A percentile compares a stretch with the other conserved stretches of the same genome.
These are phyloP conservation scores for Hamamelis virginiana DNA, from an alignment of 164 flowering plant genomes.

Conservation along the genomic window DNA sequence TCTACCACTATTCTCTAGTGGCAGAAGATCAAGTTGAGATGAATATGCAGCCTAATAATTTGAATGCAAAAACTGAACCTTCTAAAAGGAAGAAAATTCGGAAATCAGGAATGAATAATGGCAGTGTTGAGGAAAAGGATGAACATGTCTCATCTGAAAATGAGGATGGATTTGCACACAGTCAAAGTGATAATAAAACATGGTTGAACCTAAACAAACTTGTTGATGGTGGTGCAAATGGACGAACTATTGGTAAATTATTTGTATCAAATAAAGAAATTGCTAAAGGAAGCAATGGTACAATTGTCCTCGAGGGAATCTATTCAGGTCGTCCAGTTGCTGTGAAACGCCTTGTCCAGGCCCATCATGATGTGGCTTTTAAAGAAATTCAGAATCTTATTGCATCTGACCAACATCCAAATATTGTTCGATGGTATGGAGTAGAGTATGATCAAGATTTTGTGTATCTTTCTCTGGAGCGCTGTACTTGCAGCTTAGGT, in stretches of 20 bases:
- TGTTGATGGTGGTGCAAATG: constrained; percentile 30
- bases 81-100: constrained; percentile 34
- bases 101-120: constrained; percentile 27
- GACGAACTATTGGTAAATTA: constrained; percentile 65
- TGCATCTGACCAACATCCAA: constrained; percentile 87
- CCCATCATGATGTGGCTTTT: constrained; percentile 77
- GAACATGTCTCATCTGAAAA: constrained; percentile 8
- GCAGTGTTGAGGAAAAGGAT: constrained; percentile 15
- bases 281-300: constrained; percentile 96
- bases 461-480: constrained; percentile 85
- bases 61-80: constrained; percentile 11
- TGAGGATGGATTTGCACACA: constrained; percentile 15
- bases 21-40: constrained; percentile 6
- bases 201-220: constrained; percentile 23
- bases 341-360: constrained; percentile 82
- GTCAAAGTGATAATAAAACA: constrained; percentile 10
- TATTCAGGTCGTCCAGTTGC: constrained; percentile 85
- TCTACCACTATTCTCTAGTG: background rate
- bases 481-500: constrained; percentile 72
- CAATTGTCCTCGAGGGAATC: constrained; percentile 76
- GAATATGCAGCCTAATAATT: constrained; percentile 6
- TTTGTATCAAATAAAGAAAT: constrained; percentile 62
- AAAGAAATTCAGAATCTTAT: constrained; percentile 91
- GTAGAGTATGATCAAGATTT: constrained; percentile 85
- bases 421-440: constrained; percentile 87